phyloP scores from a whole-genome alignment of 257 asterid species.

The Scutellaria baicalensis region DNA sequence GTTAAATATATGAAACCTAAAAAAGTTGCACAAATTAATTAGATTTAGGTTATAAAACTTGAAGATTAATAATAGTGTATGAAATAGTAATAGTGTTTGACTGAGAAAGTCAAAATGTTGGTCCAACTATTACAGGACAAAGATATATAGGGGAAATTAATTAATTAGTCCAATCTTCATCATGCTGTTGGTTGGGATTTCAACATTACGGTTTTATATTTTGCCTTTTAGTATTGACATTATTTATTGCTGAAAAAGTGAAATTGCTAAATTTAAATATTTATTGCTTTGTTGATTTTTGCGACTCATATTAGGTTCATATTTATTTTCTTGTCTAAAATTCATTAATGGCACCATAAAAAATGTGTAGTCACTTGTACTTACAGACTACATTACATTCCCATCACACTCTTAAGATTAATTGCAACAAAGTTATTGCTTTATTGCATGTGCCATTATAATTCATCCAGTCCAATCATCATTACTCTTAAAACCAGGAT shows the following conservation, averaged over 20 bases:
- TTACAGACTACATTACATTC: not conserved
- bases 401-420: not conserved
- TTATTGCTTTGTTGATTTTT: not conserved
- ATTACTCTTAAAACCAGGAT: too few species aligned
- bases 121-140: constrained; percentile 12
- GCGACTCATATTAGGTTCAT: not conserved
- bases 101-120: constrained; percentile 3
- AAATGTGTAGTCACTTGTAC: not conserved
- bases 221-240: not conserved
- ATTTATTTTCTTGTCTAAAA: not conserved
- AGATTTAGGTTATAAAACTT: too few species aligned
- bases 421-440: not conserved
- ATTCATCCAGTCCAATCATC: too few species aligned
- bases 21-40: too few species aligned
- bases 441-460: not conserved
- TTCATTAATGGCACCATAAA: not conserved
- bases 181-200: constrained; percentile 18
- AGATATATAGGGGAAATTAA: not conserved
- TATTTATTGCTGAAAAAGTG: not conserved
- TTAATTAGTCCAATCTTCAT: constrained; percentile 12
- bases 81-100: not conserved
- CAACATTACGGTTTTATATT: not conserved
- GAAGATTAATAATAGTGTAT: not conserved
- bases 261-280: not conserved
- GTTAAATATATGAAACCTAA: too few species aligned